Base-by-base conservation (phyloP, 2,329 filamentous ascomycete species). In the Erysiphe neolycopersici region DNA sequence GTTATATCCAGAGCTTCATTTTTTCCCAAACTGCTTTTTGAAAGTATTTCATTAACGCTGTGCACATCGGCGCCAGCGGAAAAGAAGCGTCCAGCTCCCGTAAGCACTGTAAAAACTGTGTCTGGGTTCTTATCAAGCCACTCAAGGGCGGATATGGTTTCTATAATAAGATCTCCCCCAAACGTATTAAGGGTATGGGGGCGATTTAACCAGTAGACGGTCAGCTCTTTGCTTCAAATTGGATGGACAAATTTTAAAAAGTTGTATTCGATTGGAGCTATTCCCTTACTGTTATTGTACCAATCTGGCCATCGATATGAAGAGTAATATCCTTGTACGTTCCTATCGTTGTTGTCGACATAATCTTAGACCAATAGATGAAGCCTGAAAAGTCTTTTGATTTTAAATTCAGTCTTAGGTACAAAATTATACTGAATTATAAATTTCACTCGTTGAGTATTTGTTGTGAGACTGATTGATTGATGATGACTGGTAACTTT, bases 1-100 rank as follows among this genome's bases (percentile, higher is more conserved):
- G 19, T 22, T 22, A 22, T 6, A 14, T 41, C 10, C 30, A 5
- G 12, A 12, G 9, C 19, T 17, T 41, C 39, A 11, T 31, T 16
- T 16, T 16, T 29, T 16, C 5, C 22, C 8, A 17, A 10, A 26
- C 8, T 26, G n/a, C 16, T 18, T 4, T 41, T 13, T 17, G 10
- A 17, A 41, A n/a, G 16, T 4, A 17, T 11, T 3, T 31, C 16
- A 22, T 16, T 31, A 26, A 14, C 48, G 54, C 61, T 58, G 50
- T 57, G 61, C 1, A 67, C 60, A 55, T 67, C 64, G 16, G 64
- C 64, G 16, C 64, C 64, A 0, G 64, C 61, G 17, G 60, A 64
- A 50, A 67, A 67, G 52, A 66, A 67, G 11, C 64, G 55, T 1
- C 64, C 64, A 48, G 65, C 63, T 16, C 64, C 64, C 0, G 64